Percentiles rank a stretch among this genome's conserved stretches.
These are phyloP conservation scores for Fusarium setosum DNA, from an alignment of 2,329 filamentous ascomycete species.

Conservation along the genomic window DNA sequence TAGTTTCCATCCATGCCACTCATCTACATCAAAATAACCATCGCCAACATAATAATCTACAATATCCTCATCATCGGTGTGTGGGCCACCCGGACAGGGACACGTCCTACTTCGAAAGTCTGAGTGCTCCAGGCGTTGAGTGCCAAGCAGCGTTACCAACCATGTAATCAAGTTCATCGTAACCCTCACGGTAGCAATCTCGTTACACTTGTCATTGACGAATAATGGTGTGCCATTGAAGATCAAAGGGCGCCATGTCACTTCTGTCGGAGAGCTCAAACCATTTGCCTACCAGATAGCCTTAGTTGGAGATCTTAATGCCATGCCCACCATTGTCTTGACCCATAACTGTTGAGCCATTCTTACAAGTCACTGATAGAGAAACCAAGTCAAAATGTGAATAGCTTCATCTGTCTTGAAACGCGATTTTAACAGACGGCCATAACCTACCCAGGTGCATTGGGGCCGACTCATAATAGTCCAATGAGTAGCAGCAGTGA, in stretches of 20 bases:
- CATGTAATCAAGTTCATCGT: no score
- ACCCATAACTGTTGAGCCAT: not conserved
- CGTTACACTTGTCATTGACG: not conserved
- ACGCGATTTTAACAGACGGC: no score
- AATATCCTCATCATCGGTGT: not conserved
- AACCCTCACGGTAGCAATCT: not conserved
- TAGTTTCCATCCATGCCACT: no score
- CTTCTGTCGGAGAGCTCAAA: not conserved
- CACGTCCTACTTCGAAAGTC: not conserved
- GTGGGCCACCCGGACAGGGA: not conserved
- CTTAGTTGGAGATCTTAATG: not conserved
- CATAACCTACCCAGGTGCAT: no score
- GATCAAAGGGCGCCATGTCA: not conserved
- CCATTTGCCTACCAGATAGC: not conserved
- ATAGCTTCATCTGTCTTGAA: no score
- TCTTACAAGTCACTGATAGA: no score
- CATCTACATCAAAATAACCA: not conserved
- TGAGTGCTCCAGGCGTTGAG: not conserved
- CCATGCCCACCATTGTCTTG: not conserved
- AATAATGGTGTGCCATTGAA: not conserved
- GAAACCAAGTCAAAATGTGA: no score
- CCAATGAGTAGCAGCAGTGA: no score
- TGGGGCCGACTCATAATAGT: no score
- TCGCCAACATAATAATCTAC: no score
- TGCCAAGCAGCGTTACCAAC: not conserved